A percentile compares a stretch with the other conserved stretches of the same genome.
Evolutionary conservation across 75 land plant species (phyloP).

Genomic region (Sequoiadendron giganteum): DNA sequence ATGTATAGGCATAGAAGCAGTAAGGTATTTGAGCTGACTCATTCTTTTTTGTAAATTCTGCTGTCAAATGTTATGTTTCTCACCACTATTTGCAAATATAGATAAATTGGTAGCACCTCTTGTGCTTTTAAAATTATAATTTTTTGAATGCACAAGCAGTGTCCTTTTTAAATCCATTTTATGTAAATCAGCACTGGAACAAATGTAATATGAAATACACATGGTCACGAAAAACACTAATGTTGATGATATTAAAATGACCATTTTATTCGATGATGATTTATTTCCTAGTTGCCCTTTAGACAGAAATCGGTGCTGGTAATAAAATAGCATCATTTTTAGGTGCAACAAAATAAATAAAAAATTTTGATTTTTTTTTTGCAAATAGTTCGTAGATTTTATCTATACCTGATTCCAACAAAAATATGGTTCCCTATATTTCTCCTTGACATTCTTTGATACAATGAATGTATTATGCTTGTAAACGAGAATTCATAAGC

Average conservation of each 20-base stretch:
- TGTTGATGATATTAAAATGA: background rate
- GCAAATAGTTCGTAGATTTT: background rate
- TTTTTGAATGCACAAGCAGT: background rate
- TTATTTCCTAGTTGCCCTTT: background rate
- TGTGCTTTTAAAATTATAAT: background rate
- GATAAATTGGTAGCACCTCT: background rate
- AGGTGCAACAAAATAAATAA: background rate
- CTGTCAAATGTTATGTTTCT: background rate
- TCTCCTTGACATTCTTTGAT: background rate
- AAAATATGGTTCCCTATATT: background rate
- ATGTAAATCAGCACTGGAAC: background rate
- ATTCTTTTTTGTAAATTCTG: background rate
- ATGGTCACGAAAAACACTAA: background rate
- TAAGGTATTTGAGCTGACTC: background rate
- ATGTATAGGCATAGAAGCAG: slow-evolving; percentile 29
- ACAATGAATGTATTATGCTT: background rate
- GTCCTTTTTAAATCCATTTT: background rate
- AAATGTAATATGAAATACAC: background rate
- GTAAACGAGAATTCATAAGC: background rate
- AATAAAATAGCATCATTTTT: background rate
- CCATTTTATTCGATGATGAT: background rate
- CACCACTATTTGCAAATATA: background rate
- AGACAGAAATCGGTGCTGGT: background rate
- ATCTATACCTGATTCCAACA: background rate
- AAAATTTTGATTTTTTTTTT: too few species aligned